Conservation (phyloP, 352 stramenopile genomes). For the Sclerospora graminicola region DNA sequence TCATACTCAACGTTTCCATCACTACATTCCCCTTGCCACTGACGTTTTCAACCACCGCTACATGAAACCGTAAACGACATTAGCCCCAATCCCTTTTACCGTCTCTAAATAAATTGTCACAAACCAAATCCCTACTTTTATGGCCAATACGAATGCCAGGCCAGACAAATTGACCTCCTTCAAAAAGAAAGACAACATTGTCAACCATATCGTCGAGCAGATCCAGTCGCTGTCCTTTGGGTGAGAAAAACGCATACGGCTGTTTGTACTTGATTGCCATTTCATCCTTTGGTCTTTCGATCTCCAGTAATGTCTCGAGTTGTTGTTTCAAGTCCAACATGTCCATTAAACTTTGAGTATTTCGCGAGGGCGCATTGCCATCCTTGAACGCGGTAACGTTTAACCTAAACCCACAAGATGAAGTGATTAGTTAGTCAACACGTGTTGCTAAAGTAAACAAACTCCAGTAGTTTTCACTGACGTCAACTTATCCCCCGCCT, state of each 20-base stretch:
- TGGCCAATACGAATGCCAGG: constrained; percentile 52
- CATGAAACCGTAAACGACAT: background rate
- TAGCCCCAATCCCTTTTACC: background rate
- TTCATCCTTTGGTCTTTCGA: constrained; percentile 17
- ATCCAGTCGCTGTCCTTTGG: constrained; percentile 36
- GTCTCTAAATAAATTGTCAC: background rate
- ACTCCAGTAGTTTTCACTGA: background rate
- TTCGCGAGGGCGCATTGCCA: constrained; percentile 15
- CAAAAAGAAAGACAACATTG: constrained; percentile 58
- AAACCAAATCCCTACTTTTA: constrained; percentile 34
- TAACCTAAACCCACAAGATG: constrained; percentile 15
- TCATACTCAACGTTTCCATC: constrained; percentile 55
- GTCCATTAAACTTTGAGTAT: constrained; percentile 17
- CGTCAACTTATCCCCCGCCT: background rate
- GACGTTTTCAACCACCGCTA: constrained; percentile 33
- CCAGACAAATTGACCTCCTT: constrained; percentile 71
- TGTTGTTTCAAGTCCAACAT: constrained; percentile 27
- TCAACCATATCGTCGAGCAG: constrained; percentile 26
- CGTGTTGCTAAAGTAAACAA: too few relatives aligned
- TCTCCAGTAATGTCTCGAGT: constrained; percentile 24
- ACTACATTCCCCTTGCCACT: constrained; percentile 33
- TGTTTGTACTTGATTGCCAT: constrained; percentile 46
- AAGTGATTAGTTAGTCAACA: background rate
- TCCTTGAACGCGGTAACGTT: constrained; percentile 49
- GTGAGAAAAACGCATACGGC: constrained; percentile 51